These are phyloP conservation scores for Arachis stenosperma DNA, from an alignment of 306 rosid species.

Conservation along the genomic window DNA sequence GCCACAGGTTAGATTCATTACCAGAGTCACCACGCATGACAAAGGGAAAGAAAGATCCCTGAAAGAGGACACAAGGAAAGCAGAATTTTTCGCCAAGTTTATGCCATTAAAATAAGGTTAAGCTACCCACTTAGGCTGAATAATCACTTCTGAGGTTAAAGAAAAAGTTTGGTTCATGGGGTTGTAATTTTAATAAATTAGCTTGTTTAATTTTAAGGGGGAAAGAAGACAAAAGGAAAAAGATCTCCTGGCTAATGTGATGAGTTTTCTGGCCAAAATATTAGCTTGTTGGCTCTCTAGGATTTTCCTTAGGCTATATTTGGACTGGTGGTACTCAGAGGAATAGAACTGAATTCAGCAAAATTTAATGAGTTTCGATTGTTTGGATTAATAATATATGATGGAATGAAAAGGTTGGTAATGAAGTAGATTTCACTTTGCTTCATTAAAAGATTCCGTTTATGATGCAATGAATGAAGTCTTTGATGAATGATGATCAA, in stretches of 20 bases:
- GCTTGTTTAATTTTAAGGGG: neutral
- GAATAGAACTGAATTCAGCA: no score
- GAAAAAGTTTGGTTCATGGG: slow-evolving; percentile 6
- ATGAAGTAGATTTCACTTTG: no score
- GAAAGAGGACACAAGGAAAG: slow-evolving; percentile 26
- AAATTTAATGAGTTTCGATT: no score
- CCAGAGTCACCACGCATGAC: slow-evolving; percentile 33
- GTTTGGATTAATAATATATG: no score
- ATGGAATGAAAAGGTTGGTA: no score
- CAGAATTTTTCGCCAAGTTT: slow-evolving; percentile 4
- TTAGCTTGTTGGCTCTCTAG: no score
- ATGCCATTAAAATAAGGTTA: slow-evolving; percentile 28
- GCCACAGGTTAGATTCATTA: slow-evolving; percentile 16
- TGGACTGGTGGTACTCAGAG: no score
- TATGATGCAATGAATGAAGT: no score
- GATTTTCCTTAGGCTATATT: no score
- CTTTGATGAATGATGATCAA: no score
- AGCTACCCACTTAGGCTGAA: neutral
- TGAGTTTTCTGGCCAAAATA: neutral
- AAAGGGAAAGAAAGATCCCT: slow-evolving; percentile 11
- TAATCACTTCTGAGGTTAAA: neutral
- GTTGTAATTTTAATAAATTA: neutral
- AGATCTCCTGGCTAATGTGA: neutral
- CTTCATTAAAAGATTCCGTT: no score
- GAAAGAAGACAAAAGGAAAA: neutral